phyloP scores from a whole-genome alignment of 1,284 basidiomycete species.

The Fistulinella cinereoalba region DNA sequence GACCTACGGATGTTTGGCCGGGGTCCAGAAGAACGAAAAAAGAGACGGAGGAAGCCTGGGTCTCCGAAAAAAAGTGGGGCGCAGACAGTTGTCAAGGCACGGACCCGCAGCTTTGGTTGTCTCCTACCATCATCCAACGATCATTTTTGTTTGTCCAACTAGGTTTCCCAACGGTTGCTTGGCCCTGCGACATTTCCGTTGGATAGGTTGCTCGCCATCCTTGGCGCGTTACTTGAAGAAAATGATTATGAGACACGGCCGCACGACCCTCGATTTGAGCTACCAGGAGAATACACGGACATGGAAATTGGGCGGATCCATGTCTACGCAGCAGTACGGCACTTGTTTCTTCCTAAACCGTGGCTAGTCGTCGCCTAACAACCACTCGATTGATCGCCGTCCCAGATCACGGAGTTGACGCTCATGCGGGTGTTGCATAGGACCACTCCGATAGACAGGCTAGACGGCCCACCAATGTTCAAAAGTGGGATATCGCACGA shows the following conservation, averaged over 20 bases:
- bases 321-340: slow-evolving; percentile 53
- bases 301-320: slow-evolving; percentile 63
- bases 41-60: slow-evolving; percentile 47
- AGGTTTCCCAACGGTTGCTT: slow-evolving; percentile 77
- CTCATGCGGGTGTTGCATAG: slow-evolving; percentile 67
- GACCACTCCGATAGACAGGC: slow-evolving; percentile 60
- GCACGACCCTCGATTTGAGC: slow-evolving; percentile 45
- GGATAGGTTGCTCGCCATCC: slow-evolving; percentile 80
- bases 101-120: too few species aligned
- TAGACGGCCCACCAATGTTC: slow-evolving; percentile 68
- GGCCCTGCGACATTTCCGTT: slow-evolving; percentile 82
- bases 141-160: not conserved
- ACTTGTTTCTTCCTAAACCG: too few species aligned
- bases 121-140: too few species aligned
- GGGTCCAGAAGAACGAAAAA: slow-evolving; percentile 63
- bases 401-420: slow-evolving; percentile 70
- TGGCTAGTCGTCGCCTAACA: too few species aligned
- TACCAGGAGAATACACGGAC: slow-evolving; percentile 64
- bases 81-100: slow-evolving; percentile 49
- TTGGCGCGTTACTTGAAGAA: slow-evolving; percentile 81
- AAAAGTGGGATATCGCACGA: slow-evolving; percentile 77
- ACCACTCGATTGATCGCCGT: not conserved
- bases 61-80: slow-evolving; percentile 39
- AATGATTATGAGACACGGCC: slow-evolving; percentile 60
- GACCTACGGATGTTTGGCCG: slow-evolving; percentile 82